Evolutionary conservation across 2,329 filamentous ascomycete species (phyloP).

Genomic region (Rhytidhysteron rufulum): DNA sequence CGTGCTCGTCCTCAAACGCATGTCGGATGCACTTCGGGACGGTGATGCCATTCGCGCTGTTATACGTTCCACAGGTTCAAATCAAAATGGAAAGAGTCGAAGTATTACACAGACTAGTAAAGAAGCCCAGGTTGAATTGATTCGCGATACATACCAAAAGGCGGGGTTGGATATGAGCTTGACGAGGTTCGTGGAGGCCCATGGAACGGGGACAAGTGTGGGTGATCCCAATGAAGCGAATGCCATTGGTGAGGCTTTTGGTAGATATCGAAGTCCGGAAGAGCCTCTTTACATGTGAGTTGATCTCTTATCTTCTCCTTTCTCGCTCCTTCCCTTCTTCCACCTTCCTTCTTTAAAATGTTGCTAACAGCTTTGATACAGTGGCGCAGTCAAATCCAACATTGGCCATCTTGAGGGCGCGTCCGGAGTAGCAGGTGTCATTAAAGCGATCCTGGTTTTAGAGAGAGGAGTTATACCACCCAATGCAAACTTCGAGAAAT

Average conservation of each 20-base stretch:
- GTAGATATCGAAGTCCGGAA: too few species aligned
- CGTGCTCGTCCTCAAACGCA: slow-evolving; percentile 52
- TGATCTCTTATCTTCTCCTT: background rate
- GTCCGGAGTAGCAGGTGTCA: slow-evolving; percentile 8
- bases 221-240: slow-evolving; percentile 27
- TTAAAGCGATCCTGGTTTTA: slow-evolving; percentile 15
- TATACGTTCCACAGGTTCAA: slow-evolving; percentile 33
- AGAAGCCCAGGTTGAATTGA: slow-evolving; percentile 44
- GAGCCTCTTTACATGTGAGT: too few species aligned
- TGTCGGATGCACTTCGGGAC: slow-evolving; percentile 52
- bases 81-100: slow-evolving; percentile 49
- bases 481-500: slow-evolving; percentile 9
- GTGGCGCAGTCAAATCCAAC: slow-evolving; percentile 13
- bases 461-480: slow-evolving; percentile 9
- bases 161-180: slow-evolving; percentile 20
- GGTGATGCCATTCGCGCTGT: slow-evolving; percentile 47
- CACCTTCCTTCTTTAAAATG: background rate
- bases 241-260: slow-evolving; percentile 3
- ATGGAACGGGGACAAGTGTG: slow-evolving; percentile 56
- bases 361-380: background rate
- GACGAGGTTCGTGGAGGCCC: slow-evolving; percentile 5
- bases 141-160: slow-evolving; percentile 28
- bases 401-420: slow-evolving; percentile 13
- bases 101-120: slow-evolving; percentile 53
- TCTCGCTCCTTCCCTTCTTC: too few species aligned